These are phyloP conservation scores for Pythium brachiatum DNA, from an alignment of 352 stramenopile species.

Conservation along the genomic window DNA sequence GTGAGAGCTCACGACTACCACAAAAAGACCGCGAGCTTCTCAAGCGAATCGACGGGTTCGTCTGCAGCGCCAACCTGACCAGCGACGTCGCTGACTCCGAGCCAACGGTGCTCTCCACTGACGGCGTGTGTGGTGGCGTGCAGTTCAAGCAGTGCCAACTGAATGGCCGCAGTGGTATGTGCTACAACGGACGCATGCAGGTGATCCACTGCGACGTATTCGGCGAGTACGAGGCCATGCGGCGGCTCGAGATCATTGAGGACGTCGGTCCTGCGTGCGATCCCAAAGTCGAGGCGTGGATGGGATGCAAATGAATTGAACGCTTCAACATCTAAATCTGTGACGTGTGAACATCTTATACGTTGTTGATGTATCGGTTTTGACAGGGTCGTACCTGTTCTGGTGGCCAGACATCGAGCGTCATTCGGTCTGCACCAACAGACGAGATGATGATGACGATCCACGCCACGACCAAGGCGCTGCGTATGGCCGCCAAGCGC, in stretches of 20 bases:
- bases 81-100: constrained; percentile 12
- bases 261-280: constrained; percentile 19
- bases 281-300: constrained; percentile 20
- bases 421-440: background rate
- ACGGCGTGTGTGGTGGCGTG: constrained; percentile 17
- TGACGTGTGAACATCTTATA: constrained; percentile 11
- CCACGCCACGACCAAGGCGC: constrained; percentile 27
- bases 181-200: constrained; percentile 24
- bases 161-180: constrained; percentile 13
- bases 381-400: background rate
- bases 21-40: background rate
- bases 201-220: constrained; percentile 14
- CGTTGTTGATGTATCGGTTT: background rate
- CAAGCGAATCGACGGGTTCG: background rate
- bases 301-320: constrained; percentile 13
- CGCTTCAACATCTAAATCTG: constrained; percentile 3
- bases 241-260: constrained; percentile 15
- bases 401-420: constrained; percentile 8
- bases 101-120: constrained; percentile 7
- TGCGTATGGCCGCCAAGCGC: constrained; percentile 3
- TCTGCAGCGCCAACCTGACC: constrained; percentile 11
- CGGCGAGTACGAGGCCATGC: constrained; percentile 16
- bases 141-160: constrained; percentile 18
- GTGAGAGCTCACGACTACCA: constrained; percentile 1
- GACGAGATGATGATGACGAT: constrained; percentile 23